Base-by-base conservation (phyloP, 257 asterid species). In the Nicotiana benthamiana region DNA sequence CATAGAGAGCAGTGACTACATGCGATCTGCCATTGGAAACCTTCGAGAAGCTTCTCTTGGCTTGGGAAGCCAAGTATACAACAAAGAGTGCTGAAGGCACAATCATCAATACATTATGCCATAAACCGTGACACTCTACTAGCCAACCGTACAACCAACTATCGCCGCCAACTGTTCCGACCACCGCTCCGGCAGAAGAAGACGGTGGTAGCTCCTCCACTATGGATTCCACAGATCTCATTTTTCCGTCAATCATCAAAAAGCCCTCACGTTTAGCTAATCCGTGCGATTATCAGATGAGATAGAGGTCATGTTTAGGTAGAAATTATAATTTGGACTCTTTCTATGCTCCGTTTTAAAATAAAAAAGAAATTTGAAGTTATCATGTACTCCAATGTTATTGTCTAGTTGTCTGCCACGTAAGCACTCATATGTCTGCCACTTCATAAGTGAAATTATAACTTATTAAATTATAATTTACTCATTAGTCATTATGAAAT, bases 21-120 rank as follows among this genome's bases (percentile, higher is more conserved):
- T 83, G 86, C 52, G 90, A 87, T 83, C 88, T 84, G 27, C 84
- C 85, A 87, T 75, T 87, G 4, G 79, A 80, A 60, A 87, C 86
- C 83, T 85, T 87, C 2, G 82, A 60, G 66, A 65, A 79, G 22
- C 83, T 87, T 79, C 84, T 87, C 78, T 83, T 85, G 9, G 87
- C 88, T 83, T 87, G 90, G 15, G 75, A 83, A n/a, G 84, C 88
- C 62, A 87, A 81, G 20, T 80, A 87, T 24, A 87, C 30, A 36
- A 85, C 60, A 66, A 87, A 87, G 43, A 83, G 82, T 78, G 65
- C 84, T 1, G 90, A 80, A 1, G 85, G 82, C 27, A 75, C 74
- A 24, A 87, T 79, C 85, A 87, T 70, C 60, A 82, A 78, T 13
- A 85, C 82, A 57, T 66, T 85, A 75, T 85, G 90, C 64, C 81